A percentile compares a stretch with the other conserved stretches of the same genome.
phyloP scores from a whole-genome alignment of 2,329 filamentous ascomycete genomes.

The Talaromyces islandicus region DNA sequence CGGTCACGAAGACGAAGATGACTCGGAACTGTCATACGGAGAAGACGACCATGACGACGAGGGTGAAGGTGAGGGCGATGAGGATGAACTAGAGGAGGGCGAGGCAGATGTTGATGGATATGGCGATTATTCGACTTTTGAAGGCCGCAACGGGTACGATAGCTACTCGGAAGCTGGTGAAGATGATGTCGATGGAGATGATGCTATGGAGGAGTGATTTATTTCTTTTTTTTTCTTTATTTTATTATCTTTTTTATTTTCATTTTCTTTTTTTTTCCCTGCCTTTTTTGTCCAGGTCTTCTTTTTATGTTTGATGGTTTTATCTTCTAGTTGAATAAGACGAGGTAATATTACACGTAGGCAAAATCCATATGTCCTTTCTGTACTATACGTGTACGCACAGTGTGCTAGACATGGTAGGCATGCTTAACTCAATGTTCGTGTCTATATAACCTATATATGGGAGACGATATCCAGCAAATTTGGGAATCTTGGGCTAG shows the following conservation, averaged over 20 bases:
- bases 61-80: constrained; percentile 17
- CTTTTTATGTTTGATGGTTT: neutral
- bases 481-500: no score
- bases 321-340: no score
- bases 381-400: neutral
- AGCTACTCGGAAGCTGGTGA: constrained; percentile 10
- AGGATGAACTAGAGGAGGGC: constrained; percentile 13
- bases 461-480: no score
- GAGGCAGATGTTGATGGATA: constrained; percentile 6
- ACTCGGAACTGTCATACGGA: constrained; percentile 9
- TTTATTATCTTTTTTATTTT: neutral
- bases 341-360: neutral
- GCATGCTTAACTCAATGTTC: no score
- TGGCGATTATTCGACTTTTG: constrained; percentile 6
- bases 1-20: constrained; percentile 28
- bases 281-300: neutral
- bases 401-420: no score
- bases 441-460: no score
- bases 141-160: constrained; percentile 9
- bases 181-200: constrained; percentile 10
- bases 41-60: constrained; percentile 16
- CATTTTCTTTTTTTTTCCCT: neutral
- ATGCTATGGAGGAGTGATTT: constrained; percentile 23
- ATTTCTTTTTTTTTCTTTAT: neutral
- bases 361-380: neutral